Base-by-base conservation (phyloP, 352 stramenopile genomes). In the Phytophthora lateralis region DNA sequence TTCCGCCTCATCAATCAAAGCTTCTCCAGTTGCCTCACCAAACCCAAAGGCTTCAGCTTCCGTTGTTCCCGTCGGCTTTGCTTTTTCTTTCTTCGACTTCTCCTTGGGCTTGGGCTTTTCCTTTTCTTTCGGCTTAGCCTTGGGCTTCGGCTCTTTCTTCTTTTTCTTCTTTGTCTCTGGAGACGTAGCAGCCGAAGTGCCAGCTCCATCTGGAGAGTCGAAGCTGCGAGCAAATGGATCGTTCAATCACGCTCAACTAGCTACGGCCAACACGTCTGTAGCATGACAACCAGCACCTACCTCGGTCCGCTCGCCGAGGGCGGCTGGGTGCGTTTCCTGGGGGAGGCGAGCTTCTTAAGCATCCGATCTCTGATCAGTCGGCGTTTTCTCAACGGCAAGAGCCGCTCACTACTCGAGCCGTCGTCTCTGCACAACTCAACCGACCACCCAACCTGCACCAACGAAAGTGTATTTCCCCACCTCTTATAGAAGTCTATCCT, bases 271-370 rank as follows among this genome's bases (percentile, higher is more conserved):
- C 21, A 32, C 51, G 10, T 15, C 37, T 6, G 21, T 24, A 24
- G 21, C 21, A 24, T 3, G 21, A 24, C 26, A 30, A 30, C 26
- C 35, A 18, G 42, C 38, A 47, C 51, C 5, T 43, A 34, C 43
- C 37, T 48, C 7, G 9, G 6, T 26, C 20, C 32, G 3, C 34
- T 39, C 34, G 34, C 34, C 34, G 34, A 1, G 15, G 34, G 35
- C 6, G 46, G 14, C 24, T 54, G 56, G 0, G 65, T 32, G 24
- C 39, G 35, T 14, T 64, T 67, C 41, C 46, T 71, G 35, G 76
- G 76, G n/a, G 73, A 85, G 48, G 73, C 71, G 14, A 82, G 60
- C 49, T 85, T 85, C 71, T 71, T 76, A 9, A 85, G 60, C 76
- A 85, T 81, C 44, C 26, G 20, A 30, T 30, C 26, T 30, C 26